A percentile compares a stretch with the other conserved stretches of the same genome.
phyloP scores from a whole-genome alignment of 108 stramenopile species.

The Asterionellopsis glacialis region DNA sequence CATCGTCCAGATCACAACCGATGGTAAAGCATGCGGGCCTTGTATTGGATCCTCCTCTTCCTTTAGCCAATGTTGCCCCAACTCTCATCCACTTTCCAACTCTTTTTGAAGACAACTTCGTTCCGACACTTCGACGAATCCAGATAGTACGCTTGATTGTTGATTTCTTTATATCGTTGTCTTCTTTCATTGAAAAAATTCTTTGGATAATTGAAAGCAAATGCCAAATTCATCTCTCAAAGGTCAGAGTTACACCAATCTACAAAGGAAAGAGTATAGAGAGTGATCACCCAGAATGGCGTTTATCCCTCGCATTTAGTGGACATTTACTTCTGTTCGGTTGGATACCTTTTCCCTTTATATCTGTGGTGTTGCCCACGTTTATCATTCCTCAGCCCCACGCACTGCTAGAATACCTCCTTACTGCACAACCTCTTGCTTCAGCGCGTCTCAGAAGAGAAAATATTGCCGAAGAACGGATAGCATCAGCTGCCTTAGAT shows the following conservation, averaged over 20 bases:
- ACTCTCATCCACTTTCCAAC: constrained; percentile 84
- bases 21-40: constrained; percentile 74
- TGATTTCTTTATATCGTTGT: constrained; percentile 54
- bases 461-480: constrained; percentile 68
- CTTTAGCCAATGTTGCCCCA: constrained; percentile 76
- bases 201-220: constrained; percentile 78
- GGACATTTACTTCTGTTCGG: constrained; percentile 76
- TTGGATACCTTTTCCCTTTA: constrained; percentile 78
- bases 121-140: constrained; percentile 50
- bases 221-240: constrained; percentile 73
- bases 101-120: constrained; percentile 70
- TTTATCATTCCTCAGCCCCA: constrained; percentile 88
- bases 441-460: constrained; percentile 66
- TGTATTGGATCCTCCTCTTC: constrained; percentile 72
- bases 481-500: constrained; percentile 60
- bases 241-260: constrained; percentile 56
- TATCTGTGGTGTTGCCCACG: constrained; percentile 65
- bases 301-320: constrained; percentile 67
- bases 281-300: constrained; percentile 54
- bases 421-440: constrained; percentile 76
- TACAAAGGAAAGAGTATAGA: constrained; percentile 42
- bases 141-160: constrained; percentile 54
- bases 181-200: constrained; percentile 64
- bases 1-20: constrained; percentile 53
- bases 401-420: constrained; percentile 66